Percentiles rank a stretch among this genome's conserved stretches.
These are phyloP conservation scores for Amaranthus hypochondriacus DNA, from an alignment of 148 eudicot species.

Conservation along the genomic window DNA sequence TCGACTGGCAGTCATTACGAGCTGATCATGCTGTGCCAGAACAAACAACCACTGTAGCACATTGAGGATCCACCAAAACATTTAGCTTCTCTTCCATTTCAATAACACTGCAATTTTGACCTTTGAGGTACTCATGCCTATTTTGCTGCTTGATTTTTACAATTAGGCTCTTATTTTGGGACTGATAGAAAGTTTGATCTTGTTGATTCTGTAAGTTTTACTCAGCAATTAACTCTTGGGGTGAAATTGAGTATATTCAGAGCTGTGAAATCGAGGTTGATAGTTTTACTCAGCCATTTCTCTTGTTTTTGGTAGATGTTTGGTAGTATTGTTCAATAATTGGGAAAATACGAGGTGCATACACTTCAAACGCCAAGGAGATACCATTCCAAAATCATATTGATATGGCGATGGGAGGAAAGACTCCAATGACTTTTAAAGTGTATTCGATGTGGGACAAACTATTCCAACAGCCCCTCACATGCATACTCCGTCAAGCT, in stretches of 20 bases:
- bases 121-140: not conserved
- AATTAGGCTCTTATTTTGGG: not conserved
- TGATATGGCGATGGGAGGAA: too few species aligned
- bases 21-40: slow-evolving; percentile 32
- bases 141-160: not conserved
- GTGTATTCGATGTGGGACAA: too few species aligned
- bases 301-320: not conserved
- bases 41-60: slow-evolving; percentile 36
- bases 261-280: too few species aligned
- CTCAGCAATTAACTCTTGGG: not conserved
- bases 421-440: too few species aligned
- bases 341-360: too few species aligned
- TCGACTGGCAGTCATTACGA: slow-evolving; percentile 62
- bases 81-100: not conserved
- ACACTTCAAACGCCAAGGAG: too few species aligned
- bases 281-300: not conserved
- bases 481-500: too few species aligned
- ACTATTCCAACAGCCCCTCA: too few species aligned
- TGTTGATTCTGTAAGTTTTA: not conserved
- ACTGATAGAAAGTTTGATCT: not conserved
- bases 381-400: too few species aligned
- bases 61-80: slow-evolving; percentile 17
- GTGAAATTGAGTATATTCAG: too few species aligned
- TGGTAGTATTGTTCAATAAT: not conserved
- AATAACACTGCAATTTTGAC: slow-evolving; percentile 17